Conservation (phyloP, 129 eudicot species). For the Lonicera japonica region DNA sequence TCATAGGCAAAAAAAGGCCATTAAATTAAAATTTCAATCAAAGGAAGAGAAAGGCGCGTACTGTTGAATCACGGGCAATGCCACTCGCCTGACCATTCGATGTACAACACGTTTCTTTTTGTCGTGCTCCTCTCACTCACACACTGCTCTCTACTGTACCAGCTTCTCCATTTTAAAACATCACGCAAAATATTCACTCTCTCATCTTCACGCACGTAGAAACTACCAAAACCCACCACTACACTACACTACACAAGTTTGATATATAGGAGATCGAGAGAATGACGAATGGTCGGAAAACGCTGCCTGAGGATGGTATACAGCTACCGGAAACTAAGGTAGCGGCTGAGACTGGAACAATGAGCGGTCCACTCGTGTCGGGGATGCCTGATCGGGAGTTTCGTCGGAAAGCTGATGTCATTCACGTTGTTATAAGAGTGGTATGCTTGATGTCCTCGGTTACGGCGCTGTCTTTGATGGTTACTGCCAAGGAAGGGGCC, state of each 20-base stretch:
- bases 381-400: slow-evolving; percentile 9
- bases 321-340: slow-evolving; percentile 33
- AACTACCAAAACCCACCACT: background rate
- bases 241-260: too few relatives aligned
- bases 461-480: slow-evolving; percentile 49
- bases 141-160: too few relatives aligned
- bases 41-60: background rate
- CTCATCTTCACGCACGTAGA: background rate
- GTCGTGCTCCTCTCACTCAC: slow-evolving; percentile 10
- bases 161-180: slow-evolving; percentile 11
- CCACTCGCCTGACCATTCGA: background rate
- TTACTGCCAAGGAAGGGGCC: slow-evolving; percentile 48
- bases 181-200: background rate
- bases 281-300: slow-evolving; percentile 21
- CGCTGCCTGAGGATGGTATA: slow-evolving; percentile 24
- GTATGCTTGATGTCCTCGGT: slow-evolving; percentile 47
- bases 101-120: background rate
- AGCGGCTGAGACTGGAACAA: slow-evolving; percentile 21
- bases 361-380: slow-evolving; percentile 15
- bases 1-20: too few relatives aligned
- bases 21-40: too few relatives aligned
- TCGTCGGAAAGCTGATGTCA: slow-evolving; percentile 27
- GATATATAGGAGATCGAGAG: too few relatives aligned
- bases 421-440: slow-evolving; percentile 39
- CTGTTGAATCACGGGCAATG: background rate